Conservation (phyloP, 192 early-diverging fungal species). For the Oehlia diaphana region DNA sequence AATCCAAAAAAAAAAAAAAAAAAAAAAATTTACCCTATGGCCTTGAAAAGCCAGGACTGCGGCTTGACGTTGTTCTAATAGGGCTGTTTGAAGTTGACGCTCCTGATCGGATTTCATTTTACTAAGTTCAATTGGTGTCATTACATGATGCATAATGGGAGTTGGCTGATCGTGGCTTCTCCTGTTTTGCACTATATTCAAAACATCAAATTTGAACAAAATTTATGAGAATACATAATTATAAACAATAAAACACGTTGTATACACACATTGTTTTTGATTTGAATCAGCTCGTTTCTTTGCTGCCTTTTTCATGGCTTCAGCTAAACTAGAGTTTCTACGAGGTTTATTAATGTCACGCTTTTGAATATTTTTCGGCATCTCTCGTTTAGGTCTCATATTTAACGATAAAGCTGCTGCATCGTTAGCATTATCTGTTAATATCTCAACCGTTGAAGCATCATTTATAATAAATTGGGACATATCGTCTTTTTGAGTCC, state of each 20-base stretch:
- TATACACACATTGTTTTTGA: conserved; percentile 36
- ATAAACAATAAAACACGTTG: conserved; percentile 30
- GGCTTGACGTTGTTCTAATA: conserved; percentile 51
- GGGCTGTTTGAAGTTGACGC: conserved; percentile 47
- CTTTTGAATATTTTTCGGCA: conserved; percentile 31
- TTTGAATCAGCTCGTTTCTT: conserved; percentile 56
- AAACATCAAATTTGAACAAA: background rate
- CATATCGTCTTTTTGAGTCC: conserved; percentile 52
- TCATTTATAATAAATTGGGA: conserved; percentile 28
- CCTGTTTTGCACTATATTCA: conserved; percentile 3
- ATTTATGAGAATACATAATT: conserved; percentile 4
- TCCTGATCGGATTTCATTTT: conserved; percentile 51
- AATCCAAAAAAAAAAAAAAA: no score
- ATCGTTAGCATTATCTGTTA: conserved; percentile 7
- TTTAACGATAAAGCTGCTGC: conserved; percentile 37
- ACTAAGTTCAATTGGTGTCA: conserved; percentile 58
- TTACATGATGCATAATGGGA: conserved; percentile 29
- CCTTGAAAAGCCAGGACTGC: conserved; percentile 43
- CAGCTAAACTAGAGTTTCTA: conserved; percentile 56
- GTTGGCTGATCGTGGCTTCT: background rate
- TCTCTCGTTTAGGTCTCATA: conserved; percentile 45
- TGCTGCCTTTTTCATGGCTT: conserved; percentile 60
- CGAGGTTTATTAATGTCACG: conserved; percentile 33
- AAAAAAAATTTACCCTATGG: conserved; percentile 28
- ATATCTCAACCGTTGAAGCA: conserved; percentile 1